phyloP scores from a whole-genome alignment of 495 filamentous ascomycete genomes.

The Podospora appendiculata region DNA sequence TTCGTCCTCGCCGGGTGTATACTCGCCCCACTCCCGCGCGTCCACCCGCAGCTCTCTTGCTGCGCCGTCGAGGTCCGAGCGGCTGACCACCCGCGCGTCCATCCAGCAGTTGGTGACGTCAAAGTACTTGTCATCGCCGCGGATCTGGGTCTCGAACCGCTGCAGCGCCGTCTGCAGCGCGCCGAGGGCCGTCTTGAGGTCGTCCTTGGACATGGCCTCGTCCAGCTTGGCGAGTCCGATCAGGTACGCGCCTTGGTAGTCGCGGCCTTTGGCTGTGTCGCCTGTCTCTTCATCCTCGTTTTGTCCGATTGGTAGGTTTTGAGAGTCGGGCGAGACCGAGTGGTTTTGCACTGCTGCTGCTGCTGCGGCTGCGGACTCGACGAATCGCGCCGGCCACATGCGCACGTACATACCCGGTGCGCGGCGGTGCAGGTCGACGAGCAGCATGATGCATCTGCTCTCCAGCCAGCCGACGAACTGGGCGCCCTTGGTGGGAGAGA shows the following conservation, averaged over 20 bases:
- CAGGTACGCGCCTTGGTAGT: conserved; percentile 48
- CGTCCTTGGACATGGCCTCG: conserved; percentile 10
- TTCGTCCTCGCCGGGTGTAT: conserved; percentile 29
- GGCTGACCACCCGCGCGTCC: conserved; percentile 30
- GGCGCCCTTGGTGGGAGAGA: conserved; percentile 34
- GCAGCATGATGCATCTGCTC: conserved; percentile 37
- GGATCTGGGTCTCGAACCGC: conserved; percentile 40
- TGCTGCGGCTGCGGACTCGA: conserved; percentile 13
- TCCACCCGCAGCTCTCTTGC: conserved; percentile 32
- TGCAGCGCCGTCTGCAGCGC: conserved; percentile 31
- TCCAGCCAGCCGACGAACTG: conserved; percentile 48
- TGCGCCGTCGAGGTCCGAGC: conserved; percentile 15
- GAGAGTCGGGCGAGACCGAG: too few relatives aligned
- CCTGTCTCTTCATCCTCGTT: conserved; percentile 4
- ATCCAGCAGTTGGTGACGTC: conserved; percentile 42
- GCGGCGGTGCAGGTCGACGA: conserved; percentile 43
- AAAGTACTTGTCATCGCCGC: conserved; percentile 38
- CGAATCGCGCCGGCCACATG: conserved; percentile 52
- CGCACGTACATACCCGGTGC: conserved; percentile 38
- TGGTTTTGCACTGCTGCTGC: too few relatives aligned
- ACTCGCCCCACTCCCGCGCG: conserved; percentile 40
- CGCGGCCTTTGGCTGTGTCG: conserved; percentile 2
- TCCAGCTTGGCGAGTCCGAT: conserved; percentile 41
- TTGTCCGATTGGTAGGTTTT: not conserved
- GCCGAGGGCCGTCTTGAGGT: conserved; percentile 19